Evolutionary conservation across 768 basidiomycete species (phyloP).

Genomic region (Trichaptum fuscoviolaceum): DNA sequence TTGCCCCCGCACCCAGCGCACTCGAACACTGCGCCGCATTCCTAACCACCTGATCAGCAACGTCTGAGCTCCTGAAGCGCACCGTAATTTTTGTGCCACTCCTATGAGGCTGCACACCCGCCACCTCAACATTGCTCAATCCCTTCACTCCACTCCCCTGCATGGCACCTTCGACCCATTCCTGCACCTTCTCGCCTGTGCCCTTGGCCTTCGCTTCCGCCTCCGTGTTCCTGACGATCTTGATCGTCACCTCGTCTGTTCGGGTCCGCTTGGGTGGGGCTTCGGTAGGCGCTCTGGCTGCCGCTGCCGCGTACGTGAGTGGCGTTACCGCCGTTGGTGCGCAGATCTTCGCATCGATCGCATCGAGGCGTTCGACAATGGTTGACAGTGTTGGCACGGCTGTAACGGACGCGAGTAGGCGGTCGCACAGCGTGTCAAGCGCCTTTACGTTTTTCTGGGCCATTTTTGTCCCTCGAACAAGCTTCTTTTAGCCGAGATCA

Average conservation of each 20-base stretch:
- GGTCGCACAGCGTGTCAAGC: background rate
- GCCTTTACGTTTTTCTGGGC: background rate
- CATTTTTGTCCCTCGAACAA: background rate
- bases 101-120: background rate
- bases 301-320: background rate
- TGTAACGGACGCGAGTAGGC: constrained; percentile 1
- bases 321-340: background rate
- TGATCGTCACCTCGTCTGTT: background rate
- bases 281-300: background rate
- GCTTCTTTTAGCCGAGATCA: background rate
- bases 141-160: background rate
- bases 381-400: background rate
- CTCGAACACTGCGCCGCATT: background rate
- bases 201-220: background rate
- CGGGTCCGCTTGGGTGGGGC: background rate
- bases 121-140: background rate
- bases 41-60: background rate
- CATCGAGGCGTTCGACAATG: background rate
- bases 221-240: background rate
- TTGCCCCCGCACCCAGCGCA: background rate
- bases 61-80: background rate
- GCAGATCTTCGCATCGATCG: background rate
- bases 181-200: background rate
- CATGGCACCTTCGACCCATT: background rate
- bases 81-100: background rate